These are phyloP conservation scores for Fraxinus paxiana DNA, from an alignment of 305 asterid species.

Conservation along the genomic window DNA sequence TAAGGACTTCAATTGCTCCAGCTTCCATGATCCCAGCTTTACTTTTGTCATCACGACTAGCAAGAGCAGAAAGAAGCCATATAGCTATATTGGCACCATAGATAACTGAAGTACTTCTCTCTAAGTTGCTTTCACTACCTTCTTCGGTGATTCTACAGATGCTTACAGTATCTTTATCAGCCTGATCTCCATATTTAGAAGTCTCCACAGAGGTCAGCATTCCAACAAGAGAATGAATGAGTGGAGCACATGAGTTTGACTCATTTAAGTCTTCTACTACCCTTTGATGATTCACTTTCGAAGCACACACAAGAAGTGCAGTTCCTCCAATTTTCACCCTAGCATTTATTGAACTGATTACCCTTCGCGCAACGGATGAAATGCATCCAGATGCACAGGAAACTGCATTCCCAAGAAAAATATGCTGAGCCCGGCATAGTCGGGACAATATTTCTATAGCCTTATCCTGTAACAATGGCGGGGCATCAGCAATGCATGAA, in stretches of 20 bases:
- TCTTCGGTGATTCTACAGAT: constrained; percentile 48
- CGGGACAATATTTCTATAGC: constrained; percentile 79
- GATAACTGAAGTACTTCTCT: constrained; percentile 65
- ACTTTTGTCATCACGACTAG: constrained; percentile 65
- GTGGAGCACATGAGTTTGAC: constrained; percentile 56
- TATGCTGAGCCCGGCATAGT: constrained; percentile 66
- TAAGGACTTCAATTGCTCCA: constrained; percentile 89
- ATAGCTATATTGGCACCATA: constrained; percentile 69
- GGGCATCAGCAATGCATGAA: constrained; percentile 73
- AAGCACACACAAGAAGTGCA: constrained; percentile 81
- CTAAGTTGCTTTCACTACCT: constrained; percentile 34
- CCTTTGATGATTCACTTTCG: constrained; percentile 73
- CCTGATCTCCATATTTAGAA: constrained; percentile 51
- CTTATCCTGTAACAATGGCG: constrained; percentile 80
- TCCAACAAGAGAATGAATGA: constrained; percentile 77
- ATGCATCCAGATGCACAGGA: constrained; percentile 73
- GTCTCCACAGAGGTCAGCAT: constrained; percentile 59
- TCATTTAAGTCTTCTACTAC: constrained; percentile 70
- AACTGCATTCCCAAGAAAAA: constrained; percentile 66
- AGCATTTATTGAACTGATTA: constrained; percentile 54
- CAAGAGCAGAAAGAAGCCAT: constrained; percentile 91
- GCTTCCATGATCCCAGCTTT: constrained; percentile 83
- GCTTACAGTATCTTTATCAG: constrained; percentile 51
- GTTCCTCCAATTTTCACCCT: constrained; percentile 86
- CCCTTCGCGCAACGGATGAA: constrained; percentile 68